Base-by-base conservation (phyloP, 495 filamentous ascomycete genomes). In the Pyrenula aspistea region DNA sequence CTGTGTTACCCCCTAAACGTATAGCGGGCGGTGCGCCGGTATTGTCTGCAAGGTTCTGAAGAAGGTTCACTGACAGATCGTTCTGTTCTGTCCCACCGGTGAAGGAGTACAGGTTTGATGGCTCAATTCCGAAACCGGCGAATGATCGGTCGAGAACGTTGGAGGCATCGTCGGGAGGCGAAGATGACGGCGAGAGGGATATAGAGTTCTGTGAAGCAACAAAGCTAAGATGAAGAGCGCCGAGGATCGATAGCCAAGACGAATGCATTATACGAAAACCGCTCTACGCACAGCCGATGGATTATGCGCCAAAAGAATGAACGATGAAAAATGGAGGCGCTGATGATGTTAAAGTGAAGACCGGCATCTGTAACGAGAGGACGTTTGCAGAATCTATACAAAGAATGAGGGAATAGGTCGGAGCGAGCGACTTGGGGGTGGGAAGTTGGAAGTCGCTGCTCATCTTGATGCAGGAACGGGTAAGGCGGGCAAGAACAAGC, bases 21-120 rank as follows among this genome's bases (percentile, higher is more conserved):
- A 73, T 63, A 50, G 68, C 62, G 0, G 67, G 64, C 19, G 67
- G 66, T 15, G 66, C 61, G 50, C 69, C 69, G 12, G 67, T 24
- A 52, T 69, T 69, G 47, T 64, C 59, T 12, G 69, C 68, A n/a
- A 73, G 62, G 54, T 71, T 71, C 25, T 67, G 59, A 3, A 73
- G 56, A 22, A 72, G 61, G 36, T 67, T 66, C 10, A 68, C 49
- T 2, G 67, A 69, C 51, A 71, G 57, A 19, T 53, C 51, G 52
- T 73, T 73, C 4, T 63, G 25, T 2, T 59, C 19, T 0, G 25
- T 57, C n/a, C 51, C 53, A 19, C 70, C 69, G 21, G 62, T 67
- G 55, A 68, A 73, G 8, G 70, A 71, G 61, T 67, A 71, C 2
- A 73, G 67, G 57, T 73, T 69, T 4, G 69, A 68, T 4, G 70